Base-by-base conservation (phyloP, 768 basidiomycete genomes). In the Lactarius hatsudake region DNA sequence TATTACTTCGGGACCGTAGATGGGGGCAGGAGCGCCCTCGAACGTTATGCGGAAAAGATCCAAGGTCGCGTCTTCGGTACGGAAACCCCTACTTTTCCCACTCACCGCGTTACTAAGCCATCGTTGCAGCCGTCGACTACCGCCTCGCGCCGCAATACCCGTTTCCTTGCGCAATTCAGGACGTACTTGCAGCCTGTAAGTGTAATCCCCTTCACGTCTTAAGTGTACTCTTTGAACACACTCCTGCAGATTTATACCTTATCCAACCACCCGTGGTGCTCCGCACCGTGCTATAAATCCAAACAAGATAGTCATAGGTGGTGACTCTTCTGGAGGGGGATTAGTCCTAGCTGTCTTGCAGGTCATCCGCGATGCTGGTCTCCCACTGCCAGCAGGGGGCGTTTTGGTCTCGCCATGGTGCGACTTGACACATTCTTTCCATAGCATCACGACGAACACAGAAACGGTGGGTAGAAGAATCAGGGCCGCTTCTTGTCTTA, bases 141-240 rank as follows among this genome's bases (percentile, higher is more conserved):
- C 84, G 90, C 45, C 84, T 96, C 18, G 90, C 96, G 12, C 96
- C 96, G 0, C 96, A 98, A 77, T 98, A 96, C 72, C 96, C 96
- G 1, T 97, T 96, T 75, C 95, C 96, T 15, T 93, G 92, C 71
- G 92, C 89, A 1, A 77, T 98, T 12, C 94, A 96, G 72, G 96
- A 97, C 76, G 79, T 87, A 30, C 73, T 97, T 13, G 91, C 96
- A 4, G 88, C 93, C 7, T 98, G 92, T 93, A 71, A 71, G 87
- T 76, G 3, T 7, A 12, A 28, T 26, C 3, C 48, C 5, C 5
- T 1, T 36, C 60, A 45, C 9, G 26, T 43, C 40, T 2, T 6
- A 5, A n/a, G 34, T 28, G 20, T 26, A 36, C 51, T 51, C 43
- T 32, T 40, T 23, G 15, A 26, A 15, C 18, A 26, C 7, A 4